A percentile compares a stretch with the other conserved stretches of the same genome.
phyloP scores from a whole-genome alignment of 2,329 filamentous ascomycete genomes.

The Claviceps fusiformis region DNA sequence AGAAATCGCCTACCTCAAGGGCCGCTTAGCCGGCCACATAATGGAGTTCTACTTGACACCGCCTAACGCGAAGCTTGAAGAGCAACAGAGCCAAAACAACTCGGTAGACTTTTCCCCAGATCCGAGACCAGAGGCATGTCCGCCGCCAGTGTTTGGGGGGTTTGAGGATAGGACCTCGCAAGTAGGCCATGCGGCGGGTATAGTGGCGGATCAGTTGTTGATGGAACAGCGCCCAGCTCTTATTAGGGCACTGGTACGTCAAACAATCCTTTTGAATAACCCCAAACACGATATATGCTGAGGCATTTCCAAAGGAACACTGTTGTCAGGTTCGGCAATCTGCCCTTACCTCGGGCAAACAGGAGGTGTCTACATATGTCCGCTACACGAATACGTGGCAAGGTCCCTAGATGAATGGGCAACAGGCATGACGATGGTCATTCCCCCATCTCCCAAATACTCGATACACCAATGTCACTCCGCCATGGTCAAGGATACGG shows the following conservation, averaged over 20 bases:
- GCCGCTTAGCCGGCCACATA: constrained; percentile 4
- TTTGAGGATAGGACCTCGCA: background rate
- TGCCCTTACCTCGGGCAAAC: no score
- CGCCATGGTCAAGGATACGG: no score
- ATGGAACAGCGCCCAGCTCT: background rate
- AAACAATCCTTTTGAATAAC: background rate
- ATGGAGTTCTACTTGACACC: constrained; percentile 1
- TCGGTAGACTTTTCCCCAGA: background rate
- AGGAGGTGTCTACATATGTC: no score
- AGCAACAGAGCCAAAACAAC: no score
- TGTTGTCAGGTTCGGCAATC: background rate
- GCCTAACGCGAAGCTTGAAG: no score
- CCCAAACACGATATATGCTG: background rate
- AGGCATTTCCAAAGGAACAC: background rate
- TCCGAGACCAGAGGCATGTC: no score
- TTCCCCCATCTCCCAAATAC: no score
- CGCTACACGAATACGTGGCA: no score
- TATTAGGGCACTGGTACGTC: background rate
- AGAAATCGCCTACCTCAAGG: constrained; percentile 7
- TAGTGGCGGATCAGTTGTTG: background rate
- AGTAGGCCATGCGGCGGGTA: background rate
- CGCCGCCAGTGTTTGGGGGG: background rate
- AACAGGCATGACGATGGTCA: no score
- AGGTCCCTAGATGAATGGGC: no score
- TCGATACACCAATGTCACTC: no score